These are phyloP conservation scores for Neurospora cerealis DNA, from an alignment of 495 filamentous ascomycete genomes.

Conservation along the genomic window DNA sequence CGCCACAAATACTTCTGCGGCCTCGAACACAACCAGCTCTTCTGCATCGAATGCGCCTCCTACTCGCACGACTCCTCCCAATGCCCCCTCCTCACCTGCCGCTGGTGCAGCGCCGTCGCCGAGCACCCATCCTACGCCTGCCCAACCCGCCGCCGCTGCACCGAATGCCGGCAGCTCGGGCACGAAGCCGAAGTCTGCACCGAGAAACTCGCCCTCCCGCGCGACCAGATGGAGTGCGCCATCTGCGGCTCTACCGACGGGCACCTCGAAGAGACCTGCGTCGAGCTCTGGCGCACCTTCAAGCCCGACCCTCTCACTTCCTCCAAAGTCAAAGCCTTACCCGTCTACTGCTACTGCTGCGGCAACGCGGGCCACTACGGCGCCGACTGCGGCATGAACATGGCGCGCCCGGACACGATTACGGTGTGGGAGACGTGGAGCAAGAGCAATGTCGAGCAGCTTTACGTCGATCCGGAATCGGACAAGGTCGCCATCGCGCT, in stretches of 20 bases:
- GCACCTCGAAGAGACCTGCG: constrained; percentile 24
- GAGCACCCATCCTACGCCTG: constrained; percentile 26
- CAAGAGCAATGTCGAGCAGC: constrained; percentile 15
- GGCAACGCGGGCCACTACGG: constrained; percentile 29
- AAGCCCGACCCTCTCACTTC: constrained; percentile 4
- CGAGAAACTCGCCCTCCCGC: constrained; percentile 25
- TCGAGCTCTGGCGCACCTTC: constrained; percentile 31
- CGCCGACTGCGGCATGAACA: constrained; percentile 21
- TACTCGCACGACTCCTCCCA: constrained; percentile 19
- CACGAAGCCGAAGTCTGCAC: constrained; percentile 19
- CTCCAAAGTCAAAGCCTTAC: constrained; percentile 28
- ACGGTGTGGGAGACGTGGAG: constrained; percentile 24
- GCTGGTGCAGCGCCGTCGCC: constrained; percentile 20
- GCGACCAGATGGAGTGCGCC: constrained; percentile 26
- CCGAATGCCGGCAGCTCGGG: constrained; percentile 30
- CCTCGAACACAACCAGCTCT: constrained; percentile 14
- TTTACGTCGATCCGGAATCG: constrained; percentile 27
- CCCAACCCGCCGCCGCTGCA: constrained; percentile 26
- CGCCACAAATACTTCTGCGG: constrained; percentile 31
- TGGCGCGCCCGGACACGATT: neutral
- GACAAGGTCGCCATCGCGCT: constrained; percentile 19
- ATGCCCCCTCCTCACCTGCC: constrained; percentile 25
- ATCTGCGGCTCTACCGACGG: constrained; percentile 20
- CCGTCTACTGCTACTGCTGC: constrained; percentile 32
- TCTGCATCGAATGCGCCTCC: constrained; percentile 30